Evolutionary conservation across 2,329 filamentous ascomycete genomes (phyloP).

Genomic region (Huntiella decipiens): DNA sequence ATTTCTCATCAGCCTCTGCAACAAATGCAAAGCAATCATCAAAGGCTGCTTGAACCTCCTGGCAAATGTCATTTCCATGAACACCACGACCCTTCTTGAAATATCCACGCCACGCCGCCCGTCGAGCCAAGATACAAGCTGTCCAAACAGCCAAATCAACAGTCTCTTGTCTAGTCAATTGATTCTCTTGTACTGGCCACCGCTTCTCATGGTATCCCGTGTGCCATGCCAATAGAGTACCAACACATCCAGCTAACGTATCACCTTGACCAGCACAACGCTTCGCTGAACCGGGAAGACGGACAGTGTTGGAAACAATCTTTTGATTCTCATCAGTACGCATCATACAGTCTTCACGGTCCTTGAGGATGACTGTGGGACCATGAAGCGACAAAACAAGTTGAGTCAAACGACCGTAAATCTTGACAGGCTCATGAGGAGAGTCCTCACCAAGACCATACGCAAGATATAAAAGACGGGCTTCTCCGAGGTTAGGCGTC

Average conservation of each 20-base stretch:
- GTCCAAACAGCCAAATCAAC: slow-evolving; percentile 68
- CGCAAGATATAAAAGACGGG: slow-evolving; percentile 25
- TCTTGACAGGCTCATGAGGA: slow-evolving; percentile 20
- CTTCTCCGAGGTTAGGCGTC: slow-evolving; percentile 91
- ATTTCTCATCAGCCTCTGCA: slow-evolving; percentile 39
- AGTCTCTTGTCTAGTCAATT: slow-evolving; percentile 32
- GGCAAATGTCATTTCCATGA: slow-evolving; percentile 84
- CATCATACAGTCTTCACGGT: slow-evolving; percentile 37
- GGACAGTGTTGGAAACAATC: slow-evolving; percentile 43
- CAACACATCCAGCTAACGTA: slow-evolving; percentile 76
- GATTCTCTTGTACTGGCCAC: slow-evolving; percentile 42
- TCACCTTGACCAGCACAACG: slow-evolving; percentile 88
- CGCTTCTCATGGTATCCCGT: slow-evolving; percentile 68
- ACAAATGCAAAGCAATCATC: slow-evolving; percentile 34
- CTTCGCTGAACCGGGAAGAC: slow-evolving; percentile 71
- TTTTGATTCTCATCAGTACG: too few relatives aligned
- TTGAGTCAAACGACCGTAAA: slow-evolving; percentile 45
- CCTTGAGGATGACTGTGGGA: slow-evolving; percentile 85
- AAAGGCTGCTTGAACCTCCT: slow-evolving; percentile 72
- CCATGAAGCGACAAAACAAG: slow-evolving; percentile 64
- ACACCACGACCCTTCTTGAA: slow-evolving; percentile 67
- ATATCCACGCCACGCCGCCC: slow-evolving; percentile 78
- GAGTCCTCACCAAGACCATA: too few relatives aligned
- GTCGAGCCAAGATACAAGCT: slow-evolving; percentile 68
- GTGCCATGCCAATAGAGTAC: slow-evolving; percentile 75